A percentile compares a stretch with the other conserved stretches of the same genome.
phyloP scores from a whole-genome alignment of 2,329 filamentous ascomycete species.

The Coniochaeta prunicola region DNA sequence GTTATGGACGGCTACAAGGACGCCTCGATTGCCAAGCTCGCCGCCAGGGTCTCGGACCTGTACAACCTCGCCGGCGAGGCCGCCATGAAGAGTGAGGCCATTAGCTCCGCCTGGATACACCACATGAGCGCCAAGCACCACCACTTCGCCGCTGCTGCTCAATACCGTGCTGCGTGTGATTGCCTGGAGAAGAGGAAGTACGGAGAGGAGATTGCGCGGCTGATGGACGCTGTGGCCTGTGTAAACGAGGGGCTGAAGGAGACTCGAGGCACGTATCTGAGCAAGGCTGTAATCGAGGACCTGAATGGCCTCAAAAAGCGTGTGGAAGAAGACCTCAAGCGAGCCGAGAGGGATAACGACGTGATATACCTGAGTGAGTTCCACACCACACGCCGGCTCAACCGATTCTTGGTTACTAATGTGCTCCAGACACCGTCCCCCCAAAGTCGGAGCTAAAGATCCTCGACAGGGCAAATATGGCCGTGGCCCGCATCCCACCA shows the following conservation, averaged over 20 bases:
- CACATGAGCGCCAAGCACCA: conserved; percentile 96
- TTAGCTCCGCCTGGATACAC: conserved; percentile 95
- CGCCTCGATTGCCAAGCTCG: conserved; percentile 82
- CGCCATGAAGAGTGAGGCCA: conserved; percentile 79
- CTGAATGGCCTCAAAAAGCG: conserved; percentile 75
- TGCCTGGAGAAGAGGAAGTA: conserved; percentile 91
- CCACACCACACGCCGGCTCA: no score
- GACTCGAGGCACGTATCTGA: conserved; percentile 64
- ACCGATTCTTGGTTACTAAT: conserved; percentile 20
- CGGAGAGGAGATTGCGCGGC: conserved; percentile 84
- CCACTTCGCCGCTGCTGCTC: conserved; percentile 91
- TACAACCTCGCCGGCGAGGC: conserved; percentile 80
- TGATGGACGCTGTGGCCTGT: conserved; percentile 75
- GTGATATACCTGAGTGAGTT: conserved; percentile 78
- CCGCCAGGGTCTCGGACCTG: conserved; percentile 81
- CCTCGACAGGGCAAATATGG: conserved; percentile 86
- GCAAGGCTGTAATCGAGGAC: conserved; percentile 73
- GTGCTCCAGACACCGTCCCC: conserved; percentile 60
- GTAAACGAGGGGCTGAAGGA: conserved; percentile 84
- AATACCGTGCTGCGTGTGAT: conserved; percentile 85
- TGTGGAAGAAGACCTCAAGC: conserved; percentile 79
- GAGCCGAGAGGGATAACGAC: conserved; percentile 94
- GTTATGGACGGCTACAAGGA: conserved; percentile 93
- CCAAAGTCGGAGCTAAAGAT: conserved; percentile 81
- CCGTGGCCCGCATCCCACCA: conserved; percentile 66